phyloP scores from a whole-genome alignment of 2,329 filamentous ascomycete genomes.

The Alternaria sp. region DNA sequence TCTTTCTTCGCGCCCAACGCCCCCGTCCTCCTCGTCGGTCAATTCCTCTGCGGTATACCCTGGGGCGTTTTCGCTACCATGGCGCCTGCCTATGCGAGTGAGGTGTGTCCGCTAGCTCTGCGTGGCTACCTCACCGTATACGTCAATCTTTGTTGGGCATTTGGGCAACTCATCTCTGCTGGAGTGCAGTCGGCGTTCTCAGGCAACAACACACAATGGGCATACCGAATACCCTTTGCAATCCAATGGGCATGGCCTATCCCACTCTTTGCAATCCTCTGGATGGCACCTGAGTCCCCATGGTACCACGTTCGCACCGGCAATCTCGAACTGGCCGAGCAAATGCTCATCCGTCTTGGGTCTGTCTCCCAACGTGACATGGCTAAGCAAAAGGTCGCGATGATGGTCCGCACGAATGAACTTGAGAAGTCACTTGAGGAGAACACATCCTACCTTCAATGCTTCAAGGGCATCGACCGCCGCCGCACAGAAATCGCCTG shows the following conservation, averaged over 20 bases:
- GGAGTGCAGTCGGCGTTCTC: constrained; percentile 71
- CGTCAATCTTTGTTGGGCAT: constrained; percentile 39
- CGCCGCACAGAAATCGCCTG: constrained; percentile 75
- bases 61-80: constrained; percentile 52
- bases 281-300: constrained; percentile 50
- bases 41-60: constrained; percentile 38
- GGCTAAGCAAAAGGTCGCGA: constrained; percentile 61
- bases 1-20: constrained; percentile 30
- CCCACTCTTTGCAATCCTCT: constrained; percentile 9
- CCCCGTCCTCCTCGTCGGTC: constrained; percentile 21
- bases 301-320: constrained; percentile 74
- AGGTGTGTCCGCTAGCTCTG: constrained; percentile 71
- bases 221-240: constrained; percentile 68
- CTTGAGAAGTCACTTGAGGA: constrained; percentile 70
- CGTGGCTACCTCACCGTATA: constrained; percentile 64
- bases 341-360: constrained; percentile 56
- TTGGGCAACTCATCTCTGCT: constrained; percentile 71
- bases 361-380: constrained; percentile 1
- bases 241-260: constrained; percentile 75
- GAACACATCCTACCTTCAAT: constrained; percentile 77
- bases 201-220: constrained; percentile 64
- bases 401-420: constrained; percentile 87
- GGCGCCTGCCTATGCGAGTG: constrained; percentile 54
- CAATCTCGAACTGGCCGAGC: constrained; percentile 64
- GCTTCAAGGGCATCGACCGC: constrained; percentile 71